These are phyloP conservation scores for Paracamarosporium sp. DNA, from an alignment of 2,329 filamentous ascomycete genomes.

Conservation along the genomic window DNA sequence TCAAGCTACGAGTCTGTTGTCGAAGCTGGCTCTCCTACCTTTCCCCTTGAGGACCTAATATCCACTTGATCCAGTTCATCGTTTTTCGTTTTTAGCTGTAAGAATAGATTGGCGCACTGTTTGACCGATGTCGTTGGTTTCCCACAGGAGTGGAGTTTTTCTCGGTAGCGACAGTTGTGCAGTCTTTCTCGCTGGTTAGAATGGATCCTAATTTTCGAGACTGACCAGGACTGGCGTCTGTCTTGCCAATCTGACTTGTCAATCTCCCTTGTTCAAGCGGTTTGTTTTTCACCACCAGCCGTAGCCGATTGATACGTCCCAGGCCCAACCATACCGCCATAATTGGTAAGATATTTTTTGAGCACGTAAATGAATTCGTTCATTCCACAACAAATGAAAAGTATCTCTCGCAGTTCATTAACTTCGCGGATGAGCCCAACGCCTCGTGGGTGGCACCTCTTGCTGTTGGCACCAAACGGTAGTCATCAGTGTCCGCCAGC, in stretches of 20 bases:
- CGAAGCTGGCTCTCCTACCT: background rate
- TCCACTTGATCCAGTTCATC: background rate
- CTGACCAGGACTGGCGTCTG: background rate
- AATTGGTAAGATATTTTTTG: background rate
- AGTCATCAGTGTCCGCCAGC: background rate
- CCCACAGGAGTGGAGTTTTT: background rate
- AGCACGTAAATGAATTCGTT: background rate
- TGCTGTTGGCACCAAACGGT: background rate
- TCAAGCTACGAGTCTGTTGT: background rate
- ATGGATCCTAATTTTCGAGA: background rate
- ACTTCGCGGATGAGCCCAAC: background rate
- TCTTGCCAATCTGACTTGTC: background rate
- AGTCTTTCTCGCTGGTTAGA: background rate
- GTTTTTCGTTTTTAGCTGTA: background rate
- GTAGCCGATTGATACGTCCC: background rate
- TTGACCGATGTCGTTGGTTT: background rate
- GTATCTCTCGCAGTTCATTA: background rate
- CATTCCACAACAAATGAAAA: background rate
- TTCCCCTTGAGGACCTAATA: background rate
- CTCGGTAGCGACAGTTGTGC: background rate
- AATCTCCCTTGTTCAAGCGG: background rate
- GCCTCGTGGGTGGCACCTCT: background rate
- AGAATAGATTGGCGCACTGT: background rate
- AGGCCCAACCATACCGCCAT: background rate
- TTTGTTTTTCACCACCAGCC: background rate